These are phyloP conservation scores for Pholiota adiposa DNA, from an alignment of 1,284 basidiomycete species.

Conservation along the genomic window DNA sequence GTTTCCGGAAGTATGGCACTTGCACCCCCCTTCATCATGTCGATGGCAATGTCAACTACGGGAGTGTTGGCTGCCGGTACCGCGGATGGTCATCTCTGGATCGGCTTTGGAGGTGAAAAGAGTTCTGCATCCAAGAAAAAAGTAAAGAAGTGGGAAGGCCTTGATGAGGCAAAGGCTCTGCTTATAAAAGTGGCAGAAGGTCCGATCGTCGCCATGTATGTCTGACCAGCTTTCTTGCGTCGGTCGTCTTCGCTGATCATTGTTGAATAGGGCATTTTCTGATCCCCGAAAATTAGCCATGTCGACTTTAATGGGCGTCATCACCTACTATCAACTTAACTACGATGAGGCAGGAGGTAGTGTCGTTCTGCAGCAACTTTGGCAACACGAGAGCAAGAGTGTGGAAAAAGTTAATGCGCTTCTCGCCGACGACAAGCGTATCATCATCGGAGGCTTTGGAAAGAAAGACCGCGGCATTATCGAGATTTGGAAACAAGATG, in stretches of 20 bases:
- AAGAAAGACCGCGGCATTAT: conserved; percentile 60
- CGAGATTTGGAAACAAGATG: conserved; percentile 55
- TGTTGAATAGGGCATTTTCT: conserved; percentile 50
- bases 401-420: conserved; percentile 69
- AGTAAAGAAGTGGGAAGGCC: conserved; percentile 72
- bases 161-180: conserved; percentile 51
- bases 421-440: conserved; percentile 42
- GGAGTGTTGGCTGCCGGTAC: conserved; percentile 72
- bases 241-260: not conserved
- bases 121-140: conserved; percentile 51
- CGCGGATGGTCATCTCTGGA: conserved; percentile 73
- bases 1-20: conserved; percentile 54
- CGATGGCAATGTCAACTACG: conserved; percentile 54
- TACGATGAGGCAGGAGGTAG: conserved; percentile 35
- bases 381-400: conserved; percentile 44
- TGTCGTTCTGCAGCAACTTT: conserved; percentile 44
- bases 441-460: conserved; percentile 64
- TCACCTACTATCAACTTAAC: conserved; percentile 51
- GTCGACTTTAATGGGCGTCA: conserved; percentile 63
- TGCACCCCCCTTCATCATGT: conserved; percentile 75
- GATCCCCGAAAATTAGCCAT: conserved; percentile 47
- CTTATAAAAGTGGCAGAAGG: conserved; percentile 64
- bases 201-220: conserved; percentile 70
- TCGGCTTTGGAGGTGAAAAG: conserved; percentile 72
- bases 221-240: conserved; percentile 5